These are phyloP conservation scores for Lumnitzera littorea DNA, from an alignment of 345 rosid genomes.

Conservation along the genomic window DNA sequence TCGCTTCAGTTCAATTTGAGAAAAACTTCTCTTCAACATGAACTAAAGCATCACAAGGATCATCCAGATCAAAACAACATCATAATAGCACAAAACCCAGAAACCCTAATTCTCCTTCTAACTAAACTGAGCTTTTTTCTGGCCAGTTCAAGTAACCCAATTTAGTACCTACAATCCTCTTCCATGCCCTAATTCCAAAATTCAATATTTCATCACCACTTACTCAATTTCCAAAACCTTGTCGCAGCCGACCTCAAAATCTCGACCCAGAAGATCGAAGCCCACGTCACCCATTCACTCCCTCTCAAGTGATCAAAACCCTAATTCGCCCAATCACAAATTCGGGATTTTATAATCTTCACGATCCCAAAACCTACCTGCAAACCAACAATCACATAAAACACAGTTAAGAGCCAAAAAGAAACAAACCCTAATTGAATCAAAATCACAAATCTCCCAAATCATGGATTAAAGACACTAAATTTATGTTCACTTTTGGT, in stretches of 20 bases:
- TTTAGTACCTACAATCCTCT: constrained; percentile 30
- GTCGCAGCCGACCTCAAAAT: constrained; percentile 8
- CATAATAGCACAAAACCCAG: constrained; percentile 6
- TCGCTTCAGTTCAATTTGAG: too few relatives aligned
- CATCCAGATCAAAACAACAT: constrained; percentile 12
- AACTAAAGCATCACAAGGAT: constrained; percentile 2
- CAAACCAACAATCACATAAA: too few relatives aligned
- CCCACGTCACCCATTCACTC: constrained; percentile 2
- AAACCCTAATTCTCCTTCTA: constrained; percentile 10
- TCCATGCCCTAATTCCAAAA: constrained; percentile 25
- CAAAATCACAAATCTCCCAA: too few relatives aligned
- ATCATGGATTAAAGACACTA: too few relatives aligned
- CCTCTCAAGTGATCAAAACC: constrained; percentile 10
- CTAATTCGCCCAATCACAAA: constrained; percentile 1
- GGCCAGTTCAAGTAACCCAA: constrained; percentile 11
- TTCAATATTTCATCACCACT: constrained; percentile 14
- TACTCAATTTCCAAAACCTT: constrained; percentile 11
- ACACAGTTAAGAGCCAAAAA: too few relatives aligned
- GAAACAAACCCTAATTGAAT: too few relatives aligned
- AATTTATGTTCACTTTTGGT: too few relatives aligned
- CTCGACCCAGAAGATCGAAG: constrained; percentile 13
- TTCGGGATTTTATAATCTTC: too few relatives aligned
- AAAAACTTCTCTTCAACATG: constrained; percentile 7
- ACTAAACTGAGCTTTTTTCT: constrained; percentile 5
- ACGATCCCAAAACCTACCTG: too few relatives aligned